These are phyloP conservation scores for Myxozyma vanderwaltii DNA, from an alignment of 805 yeast species.

Conservation along the genomic window DNA sequence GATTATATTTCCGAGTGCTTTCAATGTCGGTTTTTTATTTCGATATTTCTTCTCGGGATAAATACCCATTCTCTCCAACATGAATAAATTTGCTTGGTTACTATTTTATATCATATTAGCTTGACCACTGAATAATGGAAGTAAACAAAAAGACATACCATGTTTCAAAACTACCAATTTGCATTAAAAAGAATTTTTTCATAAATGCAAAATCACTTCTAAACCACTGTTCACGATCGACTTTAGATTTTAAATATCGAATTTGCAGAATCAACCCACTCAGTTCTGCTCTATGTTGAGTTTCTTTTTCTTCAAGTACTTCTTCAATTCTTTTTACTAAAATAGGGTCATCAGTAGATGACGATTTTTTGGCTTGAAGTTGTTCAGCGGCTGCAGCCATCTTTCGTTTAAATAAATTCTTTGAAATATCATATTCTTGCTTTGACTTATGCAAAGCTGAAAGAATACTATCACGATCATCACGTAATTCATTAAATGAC, in stretches of 20 bases:
- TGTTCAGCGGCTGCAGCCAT: slow-evolving; percentile 5
- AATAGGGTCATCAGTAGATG: not conserved
- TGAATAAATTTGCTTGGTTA: slow-evolving; percentile 38
- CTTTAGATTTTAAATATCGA: slow-evolving; percentile 32
- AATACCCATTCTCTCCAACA: slow-evolving; percentile 39
- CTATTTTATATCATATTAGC: slow-evolving; percentile 3
- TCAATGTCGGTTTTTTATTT: slow-evolving; percentile 30
- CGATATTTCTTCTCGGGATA: slow-evolving; percentile 37
- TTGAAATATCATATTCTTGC: slow-evolving; percentile 12
- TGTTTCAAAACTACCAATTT: slow-evolving; percentile 40
- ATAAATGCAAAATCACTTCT: slow-evolving; percentile 42
- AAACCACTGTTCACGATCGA: slow-evolving; percentile 31
- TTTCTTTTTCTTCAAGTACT: not conserved
- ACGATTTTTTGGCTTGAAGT: not conserved
- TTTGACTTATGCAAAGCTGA: not conserved
- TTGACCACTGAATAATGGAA: not conserved
- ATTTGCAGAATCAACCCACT: slow-evolving; percentile 33
- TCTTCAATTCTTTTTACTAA: not conserved
- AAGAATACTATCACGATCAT: slow-evolving; percentile 8
- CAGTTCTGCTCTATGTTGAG: slow-evolving; percentile 24
- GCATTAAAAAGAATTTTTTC: slow-evolving; percentile 40
- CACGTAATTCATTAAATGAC: not conserved
- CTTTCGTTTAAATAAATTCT: slow-evolving; percentile 12
- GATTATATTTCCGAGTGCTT: slow-evolving; percentile 38
- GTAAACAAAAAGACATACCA: slow-evolving; percentile 17